A percentile compares a stretch with the other conserved stretches of the same genome.
Conservation (phyloP, 1,139 yeast species). For the Pneumocystis wakefieldiae region DNA sequence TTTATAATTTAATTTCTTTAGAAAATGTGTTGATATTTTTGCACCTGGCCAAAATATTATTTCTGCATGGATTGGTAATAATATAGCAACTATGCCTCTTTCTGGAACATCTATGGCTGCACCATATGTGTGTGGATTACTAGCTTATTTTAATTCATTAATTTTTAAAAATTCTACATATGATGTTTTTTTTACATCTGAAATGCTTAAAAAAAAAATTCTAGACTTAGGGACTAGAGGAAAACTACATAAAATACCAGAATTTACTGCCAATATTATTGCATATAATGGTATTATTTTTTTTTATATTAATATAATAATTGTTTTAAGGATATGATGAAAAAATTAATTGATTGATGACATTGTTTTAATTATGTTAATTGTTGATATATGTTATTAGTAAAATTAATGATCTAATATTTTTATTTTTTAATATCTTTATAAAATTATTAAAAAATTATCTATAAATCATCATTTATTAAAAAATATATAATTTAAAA, state of each 20-base stretch:
- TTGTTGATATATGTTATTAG: too few relatives aligned
- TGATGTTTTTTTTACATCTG: slow-evolving; percentile 53
- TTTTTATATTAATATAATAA: too few relatives aligned
- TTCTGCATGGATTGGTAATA: slow-evolving; percentile 66
- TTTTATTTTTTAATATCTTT: too few relatives aligned
- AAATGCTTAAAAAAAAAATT: slow-evolving; percentile 76
- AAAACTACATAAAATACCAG: slow-evolving; percentile 55
- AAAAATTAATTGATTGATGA: too few relatives aligned
- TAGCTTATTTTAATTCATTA: slow-evolving; percentile 72
- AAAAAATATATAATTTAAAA: too few relatives aligned
- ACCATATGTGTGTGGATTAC: slow-evolving; percentile 85
- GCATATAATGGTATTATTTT: slow-evolving; percentile 61
- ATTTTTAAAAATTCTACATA: slow-evolving; percentile 79
- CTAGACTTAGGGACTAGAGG: slow-evolving; percentile 64
- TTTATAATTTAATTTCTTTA: slow-evolving; percentile 44
- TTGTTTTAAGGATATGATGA: too few relatives aligned
- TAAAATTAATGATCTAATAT: too few relatives aligned
- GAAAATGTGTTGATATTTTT: slow-evolving; percentile 25
- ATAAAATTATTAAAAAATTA: too few relatives aligned
- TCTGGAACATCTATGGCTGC: slow-evolving; percentile 99
- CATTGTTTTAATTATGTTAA: too few relatives aligned
- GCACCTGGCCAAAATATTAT: slow-evolving; percentile 43
- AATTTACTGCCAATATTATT: slow-evolving; percentile 73
- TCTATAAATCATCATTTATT: too few relatives aligned
- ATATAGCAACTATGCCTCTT: slow-evolving; percentile 69